Evolutionary conservation across 371 early-diverging fungal genomes (phyloP).

Genomic region (Circinella minor): DNA sequence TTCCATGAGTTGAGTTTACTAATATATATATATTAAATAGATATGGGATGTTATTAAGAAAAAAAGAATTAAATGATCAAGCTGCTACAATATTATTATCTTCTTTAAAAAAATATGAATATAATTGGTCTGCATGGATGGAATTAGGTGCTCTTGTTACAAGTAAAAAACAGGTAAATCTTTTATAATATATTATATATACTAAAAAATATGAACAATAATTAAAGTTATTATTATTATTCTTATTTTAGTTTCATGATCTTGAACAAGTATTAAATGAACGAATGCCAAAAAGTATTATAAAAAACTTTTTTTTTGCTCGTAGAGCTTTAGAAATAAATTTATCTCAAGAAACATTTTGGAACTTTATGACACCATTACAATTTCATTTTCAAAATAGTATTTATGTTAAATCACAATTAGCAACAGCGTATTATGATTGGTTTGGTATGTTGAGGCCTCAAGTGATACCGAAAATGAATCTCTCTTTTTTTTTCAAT

Average conservation of each 20-base stretch:
- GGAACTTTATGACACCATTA: slow-evolving; percentile 32
- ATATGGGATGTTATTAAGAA: slow-evolving; percentile 59
- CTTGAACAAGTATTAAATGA: slow-evolving; percentile 29
- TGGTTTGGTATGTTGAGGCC: slow-evolving; percentile 27
- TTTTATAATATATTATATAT: neutral
- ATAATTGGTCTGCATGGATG: slow-evolving; percentile 94
- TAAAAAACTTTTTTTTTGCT: slow-evolving; percentile 67
- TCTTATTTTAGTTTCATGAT: slow-evolving; percentile 14
- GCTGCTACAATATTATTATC: slow-evolving; percentile 65
- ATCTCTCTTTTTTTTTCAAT: too few species aligned
- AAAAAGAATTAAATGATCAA: slow-evolving; percentile 43
- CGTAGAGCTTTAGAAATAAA: slow-evolving; percentile 52
- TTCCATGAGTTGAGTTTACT: neutral
- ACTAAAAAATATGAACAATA: too few species aligned
- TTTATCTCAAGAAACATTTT: slow-evolving; percentile 23
- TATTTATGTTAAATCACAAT: slow-evolving; percentile 63
- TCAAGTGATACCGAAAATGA: too few species aligned
- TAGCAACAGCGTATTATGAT: slow-evolving; percentile 59
- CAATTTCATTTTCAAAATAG: slow-evolving; percentile 55
- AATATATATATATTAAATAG: slow-evolving; percentile 25
- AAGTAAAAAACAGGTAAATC: slow-evolving; percentile 49
- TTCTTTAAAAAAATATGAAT: slow-evolving; percentile 74
- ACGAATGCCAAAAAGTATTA: slow-evolving; percentile 46
- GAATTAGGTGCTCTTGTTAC: slow-evolving; percentile 67
- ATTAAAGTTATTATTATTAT: neutral